Evolutionary conservation across 129 eudicot species (phyloP).

Genomic region (Smallanthus sonchifolius): DNA sequence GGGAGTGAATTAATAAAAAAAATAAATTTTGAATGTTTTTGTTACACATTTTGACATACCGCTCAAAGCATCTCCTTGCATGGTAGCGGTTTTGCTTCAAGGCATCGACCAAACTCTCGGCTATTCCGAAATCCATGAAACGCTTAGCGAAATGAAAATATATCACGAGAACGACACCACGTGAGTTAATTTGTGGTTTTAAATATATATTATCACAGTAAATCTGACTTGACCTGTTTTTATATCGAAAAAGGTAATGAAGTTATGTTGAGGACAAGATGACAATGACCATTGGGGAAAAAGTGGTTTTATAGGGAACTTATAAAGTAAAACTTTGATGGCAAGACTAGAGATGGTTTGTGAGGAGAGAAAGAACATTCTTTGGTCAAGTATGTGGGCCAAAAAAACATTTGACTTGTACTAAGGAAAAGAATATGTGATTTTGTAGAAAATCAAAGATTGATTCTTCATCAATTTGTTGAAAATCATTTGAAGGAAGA

Average conservation of each 20-base stretch:
- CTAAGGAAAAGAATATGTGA: slow-evolving; percentile 49
- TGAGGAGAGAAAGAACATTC: slow-evolving; percentile 60
- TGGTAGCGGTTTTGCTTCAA: slow-evolving; percentile 68
- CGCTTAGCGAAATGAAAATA: background rate
- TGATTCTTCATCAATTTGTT: slow-evolving; percentile 5
- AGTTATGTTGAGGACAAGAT: slow-evolving; percentile 5
- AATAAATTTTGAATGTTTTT: background rate
- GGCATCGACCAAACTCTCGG: slow-evolving; percentile 54
- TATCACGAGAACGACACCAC: background rate
- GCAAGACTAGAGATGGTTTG: slow-evolving; percentile 20
- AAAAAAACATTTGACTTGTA: slow-evolving; percentile 34
- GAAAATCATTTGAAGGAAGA: slow-evolving; percentile 7
- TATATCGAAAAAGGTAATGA: slow-evolving; percentile 14
- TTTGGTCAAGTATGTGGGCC: slow-evolving; percentile 39
- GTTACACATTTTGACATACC: slow-evolving; percentile 33
- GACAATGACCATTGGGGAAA: slow-evolving; percentile 7
- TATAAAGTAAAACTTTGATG: slow-evolving; percentile 21
- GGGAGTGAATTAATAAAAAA: background rate
- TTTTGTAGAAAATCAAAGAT: slow-evolving; percentile 3
- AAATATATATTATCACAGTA: background rate
- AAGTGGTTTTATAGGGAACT: slow-evolving; percentile 11
- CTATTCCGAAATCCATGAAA: slow-evolving; percentile 55
- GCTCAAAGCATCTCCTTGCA: slow-evolving; percentile 73
- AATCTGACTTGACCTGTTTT: background rate
- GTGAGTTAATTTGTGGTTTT: background rate